Conservation (phyloP, 805 yeast genomes). For the Brettanomyces custersianus region DNA sequence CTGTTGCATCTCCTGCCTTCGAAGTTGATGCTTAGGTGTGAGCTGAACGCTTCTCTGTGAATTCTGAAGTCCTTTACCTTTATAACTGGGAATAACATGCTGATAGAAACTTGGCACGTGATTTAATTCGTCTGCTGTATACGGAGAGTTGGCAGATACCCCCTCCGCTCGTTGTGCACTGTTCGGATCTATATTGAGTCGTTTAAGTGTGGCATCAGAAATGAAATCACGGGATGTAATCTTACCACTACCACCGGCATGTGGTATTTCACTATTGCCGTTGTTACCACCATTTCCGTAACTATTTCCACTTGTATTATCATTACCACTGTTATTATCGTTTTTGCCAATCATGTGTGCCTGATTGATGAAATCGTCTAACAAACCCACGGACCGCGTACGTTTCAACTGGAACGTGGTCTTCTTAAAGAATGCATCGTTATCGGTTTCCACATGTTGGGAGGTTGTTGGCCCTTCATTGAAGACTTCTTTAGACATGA, state of each 20-base stretch:
- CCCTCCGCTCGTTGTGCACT: neutral
- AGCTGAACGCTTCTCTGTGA: slow-evolving; percentile 20
- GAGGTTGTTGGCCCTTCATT: slow-evolving; percentile 56
- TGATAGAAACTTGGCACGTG: slow-evolving; percentile 21
- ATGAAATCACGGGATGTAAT: slow-evolving; percentile 87
- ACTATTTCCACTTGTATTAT: slow-evolving; percentile 4
- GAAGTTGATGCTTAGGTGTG: slow-evolving; percentile 24
- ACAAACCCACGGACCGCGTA: slow-evolving; percentile 73
- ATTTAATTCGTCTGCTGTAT: slow-evolving; percentile 9
- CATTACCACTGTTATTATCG: neutral
- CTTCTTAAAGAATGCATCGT: slow-evolving; percentile 60
- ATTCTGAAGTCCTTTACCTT: slow-evolving; percentile 14
- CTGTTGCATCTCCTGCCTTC: slow-evolving; percentile 17
- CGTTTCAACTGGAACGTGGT: slow-evolving; percentile 70
- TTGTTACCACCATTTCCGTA: no score
- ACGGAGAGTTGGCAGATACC: neutral
- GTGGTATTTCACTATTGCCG: slow-evolving; percentile 74
- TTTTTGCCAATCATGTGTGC: slow-evolving; percentile 11
- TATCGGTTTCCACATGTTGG: slow-evolving; percentile 61
- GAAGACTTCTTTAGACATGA: slow-evolving; percentile 28
- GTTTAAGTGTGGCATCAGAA: slow-evolving; percentile 88
- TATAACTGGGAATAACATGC: slow-evolving; percentile 10
- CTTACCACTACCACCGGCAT: slow-evolving; percentile 27
- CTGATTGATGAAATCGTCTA: slow-evolving; percentile 47
- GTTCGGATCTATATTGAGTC: slow-evolving; percentile 36